Conservation (phyloP, 495 filamentous ascomycete genomes). For the Trichoderma orchidacearum region DNA sequence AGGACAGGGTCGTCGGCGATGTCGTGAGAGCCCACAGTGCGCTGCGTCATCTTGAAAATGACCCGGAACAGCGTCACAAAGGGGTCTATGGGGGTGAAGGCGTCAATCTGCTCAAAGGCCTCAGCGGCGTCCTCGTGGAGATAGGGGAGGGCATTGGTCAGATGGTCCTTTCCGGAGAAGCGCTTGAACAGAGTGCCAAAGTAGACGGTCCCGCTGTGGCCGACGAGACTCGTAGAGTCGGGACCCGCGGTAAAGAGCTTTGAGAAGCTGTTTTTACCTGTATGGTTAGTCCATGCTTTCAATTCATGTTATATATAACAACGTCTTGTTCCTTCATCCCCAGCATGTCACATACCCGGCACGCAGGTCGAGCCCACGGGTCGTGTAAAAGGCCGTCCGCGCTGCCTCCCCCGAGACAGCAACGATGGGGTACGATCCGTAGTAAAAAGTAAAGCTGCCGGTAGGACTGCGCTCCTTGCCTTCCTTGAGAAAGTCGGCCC, state of each 20-base stretch:
- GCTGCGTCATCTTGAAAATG: constrained; percentile 25
- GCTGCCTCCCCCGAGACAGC: constrained; percentile 22
- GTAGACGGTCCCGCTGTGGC: not conserved
- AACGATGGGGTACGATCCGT: constrained; percentile 29
- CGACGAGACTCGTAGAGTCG: not conserved
- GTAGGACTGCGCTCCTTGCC: constrained; percentile 6
- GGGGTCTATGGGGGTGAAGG: constrained; percentile 20
- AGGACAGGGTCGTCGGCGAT: constrained; percentile 23
- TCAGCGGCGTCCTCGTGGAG: constrained; percentile 7
- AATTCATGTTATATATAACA: too few relatives aligned
- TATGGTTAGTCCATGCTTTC: too few relatives aligned
- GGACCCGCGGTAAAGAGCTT: not conserved
- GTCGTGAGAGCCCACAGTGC: constrained; percentile 25
- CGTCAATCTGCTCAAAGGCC: constrained; percentile 16
- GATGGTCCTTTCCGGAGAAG: constrained; percentile 12
- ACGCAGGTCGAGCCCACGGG: constrained; percentile 21
- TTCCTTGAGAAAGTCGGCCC: constrained; percentile 5
- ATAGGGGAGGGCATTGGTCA: constrained; percentile 8
- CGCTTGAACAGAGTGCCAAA: constrained; percentile 1
- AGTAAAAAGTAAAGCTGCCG: constrained; percentile 34
- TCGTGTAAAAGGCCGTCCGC: constrained; percentile 29
- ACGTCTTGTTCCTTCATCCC: not conserved
- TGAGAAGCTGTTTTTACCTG: not conserved
- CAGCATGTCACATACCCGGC: constrained; percentile 17
- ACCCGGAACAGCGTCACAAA: constrained; percentile 24